Percentiles rank a stretch among this genome's conserved stretches.
phyloP scores from a whole-genome alignment of 352 stramenopile species.

The Thalassiosira mediterranea region DNA sequence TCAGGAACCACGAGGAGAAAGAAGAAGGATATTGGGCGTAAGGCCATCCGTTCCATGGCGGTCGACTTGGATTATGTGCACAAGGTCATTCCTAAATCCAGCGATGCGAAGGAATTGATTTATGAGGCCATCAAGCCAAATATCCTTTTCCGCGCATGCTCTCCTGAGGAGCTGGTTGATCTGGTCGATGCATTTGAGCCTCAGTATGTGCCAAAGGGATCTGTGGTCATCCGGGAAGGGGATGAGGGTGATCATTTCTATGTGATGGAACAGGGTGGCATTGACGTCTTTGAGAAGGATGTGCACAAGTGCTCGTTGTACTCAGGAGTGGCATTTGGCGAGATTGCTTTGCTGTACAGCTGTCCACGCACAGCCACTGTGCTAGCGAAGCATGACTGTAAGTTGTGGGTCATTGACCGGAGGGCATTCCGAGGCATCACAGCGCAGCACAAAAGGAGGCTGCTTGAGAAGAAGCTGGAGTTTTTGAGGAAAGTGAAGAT shows the following conservation, averaged over 20 bases:
- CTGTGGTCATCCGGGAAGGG: constrained; percentile 64
- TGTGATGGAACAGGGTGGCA: constrained; percentile 70
- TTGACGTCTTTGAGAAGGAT: constrained; percentile 64
- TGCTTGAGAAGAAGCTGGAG: constrained; percentile 56
- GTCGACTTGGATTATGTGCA: constrained; percentile 54
- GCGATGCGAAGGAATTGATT: constrained; percentile 51
- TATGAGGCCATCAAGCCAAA: constrained; percentile 52
- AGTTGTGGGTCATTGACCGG: constrained; percentile 93
- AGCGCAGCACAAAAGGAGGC: constrained; percentile 46
- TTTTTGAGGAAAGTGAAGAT: constrained; percentile 69
- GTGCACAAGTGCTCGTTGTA: constrained; percentile 28
- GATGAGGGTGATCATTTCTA: constrained; percentile 77
- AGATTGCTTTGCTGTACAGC: constrained; percentile 96
- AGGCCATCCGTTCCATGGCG: constrained; percentile 35
- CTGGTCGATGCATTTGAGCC: constrained; percentile 63
- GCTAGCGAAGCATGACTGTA: constrained; percentile 87
- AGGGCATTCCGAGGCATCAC: constrained; percentile 64
- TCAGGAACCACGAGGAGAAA: too few species aligned
- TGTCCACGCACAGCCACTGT: constrained; percentile 90
- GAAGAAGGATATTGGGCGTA: constrained; percentile 21
- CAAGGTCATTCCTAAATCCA: constrained; percentile 51
- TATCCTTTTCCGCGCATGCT: constrained; percentile 66
- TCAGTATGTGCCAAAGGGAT: constrained; percentile 37
- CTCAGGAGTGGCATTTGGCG: constrained; percentile 87
- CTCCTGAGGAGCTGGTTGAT: constrained; percentile 56